Evolutionary conservation across 768 basidiomycete genomes (phyloP).

Genomic region (Sutorius australiensis): DNA sequence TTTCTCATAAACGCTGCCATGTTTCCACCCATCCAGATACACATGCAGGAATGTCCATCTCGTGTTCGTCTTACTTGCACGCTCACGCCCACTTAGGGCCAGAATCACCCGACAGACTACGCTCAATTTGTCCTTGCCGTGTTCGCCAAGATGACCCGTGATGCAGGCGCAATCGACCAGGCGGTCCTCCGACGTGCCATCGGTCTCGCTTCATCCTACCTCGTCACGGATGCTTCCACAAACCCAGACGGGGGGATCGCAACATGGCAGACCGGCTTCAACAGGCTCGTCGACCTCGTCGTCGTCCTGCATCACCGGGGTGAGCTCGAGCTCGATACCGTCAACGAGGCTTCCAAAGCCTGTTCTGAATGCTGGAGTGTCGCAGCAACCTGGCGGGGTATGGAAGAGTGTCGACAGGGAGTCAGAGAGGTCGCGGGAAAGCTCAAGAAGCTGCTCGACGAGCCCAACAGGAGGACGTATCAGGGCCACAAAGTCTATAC

Average conservation of each 20-base stretch:
- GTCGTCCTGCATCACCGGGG: conserved; percentile 62
- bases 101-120: conserved; percentile 54
- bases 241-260: conserved; percentile 52
- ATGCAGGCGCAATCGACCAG: conserved; percentile 55
- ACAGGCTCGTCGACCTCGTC: conserved; percentile 66
- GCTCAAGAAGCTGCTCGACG: conserved; percentile 47
- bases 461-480: conserved; percentile 32
- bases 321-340: conserved; percentile 73
- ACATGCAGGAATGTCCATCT: conserved; percentile 28
- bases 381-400: conserved; percentile 62
- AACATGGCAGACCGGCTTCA: conserved; percentile 67
- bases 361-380: conserved; percentile 83
- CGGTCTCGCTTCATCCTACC: conserved; percentile 71
- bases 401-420: conserved; percentile 60
- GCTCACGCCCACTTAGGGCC: conserved; percentile 16
- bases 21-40: conserved; percentile 24
- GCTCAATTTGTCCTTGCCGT: conserved; percentile 53
- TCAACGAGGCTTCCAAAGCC: conserved; percentile 55
- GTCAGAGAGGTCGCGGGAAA: conserved; percentile 59
- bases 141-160: conserved; percentile 49
- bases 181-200: conserved; percentile 57
- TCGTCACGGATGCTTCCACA: conserved; percentile 68
- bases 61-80: neutral
- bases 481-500: conserved; percentile 32
- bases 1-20: conserved; percentile 17